Percentiles rank a stretch among this genome's conserved stretches.
phyloP scores from a whole-genome alignment of 2,329 filamentous ascomycete species.

The Diaporthe ilicicola region DNA sequence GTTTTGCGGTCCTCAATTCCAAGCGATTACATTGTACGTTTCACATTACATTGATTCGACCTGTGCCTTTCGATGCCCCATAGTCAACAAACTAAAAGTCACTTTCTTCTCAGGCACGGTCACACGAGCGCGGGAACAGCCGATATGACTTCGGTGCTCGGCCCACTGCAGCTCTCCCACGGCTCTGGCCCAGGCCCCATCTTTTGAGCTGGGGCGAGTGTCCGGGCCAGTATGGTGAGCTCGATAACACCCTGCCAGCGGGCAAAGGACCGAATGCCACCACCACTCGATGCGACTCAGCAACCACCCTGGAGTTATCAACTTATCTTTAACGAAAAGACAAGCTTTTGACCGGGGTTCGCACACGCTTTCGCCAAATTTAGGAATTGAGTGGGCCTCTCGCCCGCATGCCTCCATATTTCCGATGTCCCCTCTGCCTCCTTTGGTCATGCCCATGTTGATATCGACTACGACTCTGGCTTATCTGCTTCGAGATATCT shows the following conservation, averaged over 20 bases:
- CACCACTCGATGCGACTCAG: background rate
- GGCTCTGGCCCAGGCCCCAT: too few species aligned
- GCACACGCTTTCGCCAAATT: background rate
- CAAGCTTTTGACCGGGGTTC: background rate
- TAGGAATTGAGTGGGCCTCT: background rate
- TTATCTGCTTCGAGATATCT: constrained; percentile 20
- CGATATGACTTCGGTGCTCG: background rate
- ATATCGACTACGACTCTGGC: background rate
- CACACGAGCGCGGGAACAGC: background rate
- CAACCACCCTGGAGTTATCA: background rate
- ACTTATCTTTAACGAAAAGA: background rate
- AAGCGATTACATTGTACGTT: constrained; percentile 33
- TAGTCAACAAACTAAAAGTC: background rate
- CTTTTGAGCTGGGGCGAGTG: background rate
- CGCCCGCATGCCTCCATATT: constrained; percentile 8
- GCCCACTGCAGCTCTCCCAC: background rate
- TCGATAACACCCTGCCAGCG: background rate
- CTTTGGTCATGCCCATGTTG: background rate
- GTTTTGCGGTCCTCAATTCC: background rate
- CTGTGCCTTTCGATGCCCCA: background rate
- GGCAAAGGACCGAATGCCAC: constrained; percentile 1
- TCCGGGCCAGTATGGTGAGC: background rate
- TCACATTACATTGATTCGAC: background rate
- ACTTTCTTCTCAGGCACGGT: background rate
- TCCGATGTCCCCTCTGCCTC: constrained; percentile 8